Conservation (phyloP, 768 basidiomycete genomes). For the Boletus bicolor region DNA sequence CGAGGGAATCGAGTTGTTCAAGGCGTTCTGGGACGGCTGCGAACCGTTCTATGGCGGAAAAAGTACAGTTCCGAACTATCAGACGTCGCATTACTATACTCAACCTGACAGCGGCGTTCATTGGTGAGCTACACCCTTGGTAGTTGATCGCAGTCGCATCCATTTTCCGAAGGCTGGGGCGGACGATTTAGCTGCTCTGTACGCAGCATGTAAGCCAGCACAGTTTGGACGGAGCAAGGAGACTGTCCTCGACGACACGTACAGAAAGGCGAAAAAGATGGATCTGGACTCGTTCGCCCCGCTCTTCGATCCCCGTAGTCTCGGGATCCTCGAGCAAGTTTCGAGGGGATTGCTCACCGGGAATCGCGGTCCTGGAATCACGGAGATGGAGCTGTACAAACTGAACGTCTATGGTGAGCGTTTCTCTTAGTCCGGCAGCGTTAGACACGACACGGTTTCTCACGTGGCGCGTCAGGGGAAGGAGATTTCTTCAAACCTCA, state of each 20-base stretch:
- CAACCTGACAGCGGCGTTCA: background rate
- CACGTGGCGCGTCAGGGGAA: background rate
- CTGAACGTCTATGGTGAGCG: slow-evolving; percentile 44
- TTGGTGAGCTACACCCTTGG: background rate
- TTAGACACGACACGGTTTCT: background rate
- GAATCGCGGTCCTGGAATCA: background rate
- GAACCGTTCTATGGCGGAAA: background rate
- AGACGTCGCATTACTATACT: background rate
- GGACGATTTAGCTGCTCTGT: background rate
- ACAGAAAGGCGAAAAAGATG: slow-evolving; percentile 45
- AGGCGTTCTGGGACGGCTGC: background rate
- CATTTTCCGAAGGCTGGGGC: background rate
- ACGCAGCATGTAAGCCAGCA: background rate
- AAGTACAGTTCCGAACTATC: background rate
- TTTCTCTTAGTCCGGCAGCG: background rate
- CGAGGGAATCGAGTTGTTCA: background rate
- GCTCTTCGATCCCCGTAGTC: background rate
- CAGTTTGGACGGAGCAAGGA: background rate
- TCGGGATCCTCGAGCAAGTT: background rate
- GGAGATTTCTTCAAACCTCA: slow-evolving; percentile 4
- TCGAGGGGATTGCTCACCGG: background rate
- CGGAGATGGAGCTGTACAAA: slow-evolving; percentile 39
- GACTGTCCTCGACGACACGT: background rate
- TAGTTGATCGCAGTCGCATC: background rate
- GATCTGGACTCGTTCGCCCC: slow-evolving; percentile 33